Conservation (phyloP, 2,329 filamentous ascomycete genomes). For the Diaporthe sp. region DNA sequence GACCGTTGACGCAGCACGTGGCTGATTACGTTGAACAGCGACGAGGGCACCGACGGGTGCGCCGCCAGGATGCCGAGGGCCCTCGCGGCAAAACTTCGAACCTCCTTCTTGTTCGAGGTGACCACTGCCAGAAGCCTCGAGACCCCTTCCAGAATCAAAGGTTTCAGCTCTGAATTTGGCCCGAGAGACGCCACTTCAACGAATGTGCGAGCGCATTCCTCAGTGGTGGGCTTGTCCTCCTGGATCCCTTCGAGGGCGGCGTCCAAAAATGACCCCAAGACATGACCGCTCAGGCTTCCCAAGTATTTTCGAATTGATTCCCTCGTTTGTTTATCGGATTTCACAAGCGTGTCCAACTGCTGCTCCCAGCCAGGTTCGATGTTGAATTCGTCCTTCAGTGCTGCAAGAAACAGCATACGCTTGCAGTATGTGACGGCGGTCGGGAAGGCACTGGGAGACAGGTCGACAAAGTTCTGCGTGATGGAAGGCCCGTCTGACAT, state of each 20-base stretch:
- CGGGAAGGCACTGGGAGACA: constrained; percentile 69
- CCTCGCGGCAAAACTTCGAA: constrained; percentile 75
- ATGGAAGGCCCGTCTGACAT: constrained; percentile 53
- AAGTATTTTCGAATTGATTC: constrained; percentile 69
- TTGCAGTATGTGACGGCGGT: constrained; percentile 78
- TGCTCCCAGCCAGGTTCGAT: constrained; percentile 88
- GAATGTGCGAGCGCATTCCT: constrained; percentile 65
- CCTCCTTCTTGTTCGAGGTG: constrained; percentile 78
- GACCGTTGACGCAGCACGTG: constrained; percentile 61
- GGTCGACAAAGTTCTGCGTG: constrained; percentile 62
- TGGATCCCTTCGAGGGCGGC: constrained; percentile 70
- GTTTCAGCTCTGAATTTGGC: constrained; percentile 47
- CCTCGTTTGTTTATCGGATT: constrained; percentile 76
- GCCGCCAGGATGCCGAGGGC: constrained; percentile 83
- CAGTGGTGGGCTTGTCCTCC: constrained; percentile 55
- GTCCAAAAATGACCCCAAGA: constrained; percentile 60
- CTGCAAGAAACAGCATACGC: constrained; percentile 64
- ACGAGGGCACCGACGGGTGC: constrained; percentile 58
- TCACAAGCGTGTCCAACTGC: constrained; percentile 79
- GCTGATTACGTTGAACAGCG: constrained; percentile 45
- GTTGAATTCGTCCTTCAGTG: constrained; percentile 60
- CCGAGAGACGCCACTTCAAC: constrained; percentile 65
- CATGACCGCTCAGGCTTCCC: constrained; percentile 52
- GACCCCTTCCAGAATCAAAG: constrained; percentile 61
- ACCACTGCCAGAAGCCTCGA: constrained; percentile 69